Base-by-base conservation (phyloP, 352 stramenopile species). In the Phytophthora citricola region DNA sequence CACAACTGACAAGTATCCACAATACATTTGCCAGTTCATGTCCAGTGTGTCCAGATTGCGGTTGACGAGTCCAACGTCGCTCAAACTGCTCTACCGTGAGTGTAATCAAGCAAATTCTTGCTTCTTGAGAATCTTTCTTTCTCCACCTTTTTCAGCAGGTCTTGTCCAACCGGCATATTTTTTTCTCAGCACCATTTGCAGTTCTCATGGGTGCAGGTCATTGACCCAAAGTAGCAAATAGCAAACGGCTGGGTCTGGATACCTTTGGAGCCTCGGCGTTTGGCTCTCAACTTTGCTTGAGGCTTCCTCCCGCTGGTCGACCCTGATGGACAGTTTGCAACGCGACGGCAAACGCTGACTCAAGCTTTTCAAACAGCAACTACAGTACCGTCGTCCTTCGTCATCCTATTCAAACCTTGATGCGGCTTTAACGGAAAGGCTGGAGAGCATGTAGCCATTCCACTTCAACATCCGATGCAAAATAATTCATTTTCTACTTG, bases 111-210 rank as follows among this genome's bases (percentile, higher is more conserved):
- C 24, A 26, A 26, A 26, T 26, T 26, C 24, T 26, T 26, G 24
- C 9, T 34, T 8, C 6, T 32, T 10, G 29, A 32, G 29, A 32
- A 32, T 34, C 29, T 26, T 34, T 34, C 29, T 26, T 34, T 34
- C 29, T 34, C 29, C 29, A 41, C 12, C 12, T 39, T 39, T 39
- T 39, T 39, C 6, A 39, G 4, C 36, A 20, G 14, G 36, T 17
- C 36, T 41, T 41, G 12, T 41, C 36, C 36, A 41, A 39, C 11
- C 22, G 6, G 12, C 29, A 49, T 22, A n/a, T 32, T 36, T 46
- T 63, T 65, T 65, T 67, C 32, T 67, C 59, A 61, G 59, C 59
- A 61, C 39, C 8, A 45, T 29, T 44, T 44, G 36, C 57, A 50
- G 50, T 48, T 48, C 32, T 39, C 32, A 17, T 26, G 24, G 24